Evolutionary conservation across 805 yeast genomes (phyloP), one percentile per base, ranked within the genome.

Genomic region (Yarrowia divulgata): DNA sequence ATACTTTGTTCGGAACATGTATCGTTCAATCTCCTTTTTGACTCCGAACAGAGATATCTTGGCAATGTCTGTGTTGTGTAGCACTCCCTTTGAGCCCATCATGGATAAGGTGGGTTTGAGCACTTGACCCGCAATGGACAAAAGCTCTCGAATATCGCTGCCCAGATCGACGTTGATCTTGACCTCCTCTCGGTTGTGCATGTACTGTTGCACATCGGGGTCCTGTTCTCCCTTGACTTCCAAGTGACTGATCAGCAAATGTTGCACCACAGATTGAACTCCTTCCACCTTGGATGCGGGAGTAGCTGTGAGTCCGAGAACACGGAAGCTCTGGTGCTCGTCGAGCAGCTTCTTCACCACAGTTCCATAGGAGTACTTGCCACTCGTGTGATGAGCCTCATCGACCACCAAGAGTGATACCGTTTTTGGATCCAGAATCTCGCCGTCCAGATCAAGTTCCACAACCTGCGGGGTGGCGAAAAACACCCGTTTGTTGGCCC

Each of bases 401-500:
- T 95, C 99, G 32, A 95, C 83, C 2, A 95, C 94, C 54, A 96
- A 74, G 67, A 95, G 85, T 0, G 87, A 89, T 14, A 95, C 81
- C 32, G 84, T 84, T 72, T 86, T 88, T 0, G 98, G 97, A 74
- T 91, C 87, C 32, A 94, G 79, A 1, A 85, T 80, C 0, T 97
- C 97, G 46, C 86, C 80, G 50, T 85, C 82, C 71, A 95, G 81
- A 78, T 95, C 99, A 78, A 93, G 93, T 71, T 92, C 97, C 4
- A 95, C 93, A 6, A 93, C 96, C 74, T 95, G 99, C 0, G 99
- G 99, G 0, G 99, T 95, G 0, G 97, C 87, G 75, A 95, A 95
- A 74, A 95, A 91, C 0, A 96, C 92, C 45, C 93, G 81, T 73
- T 89, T 90, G 2, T 82, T 76, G 18, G 81, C 79, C 98, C 98